A percentile compares a stretch with the other conserved stretches of the same genome.
These are phyloP conservation scores for Cadophora gregata DNA, from an alignment of 2,329 filamentous ascomycete genomes.

Conservation along the genomic window DNA sequence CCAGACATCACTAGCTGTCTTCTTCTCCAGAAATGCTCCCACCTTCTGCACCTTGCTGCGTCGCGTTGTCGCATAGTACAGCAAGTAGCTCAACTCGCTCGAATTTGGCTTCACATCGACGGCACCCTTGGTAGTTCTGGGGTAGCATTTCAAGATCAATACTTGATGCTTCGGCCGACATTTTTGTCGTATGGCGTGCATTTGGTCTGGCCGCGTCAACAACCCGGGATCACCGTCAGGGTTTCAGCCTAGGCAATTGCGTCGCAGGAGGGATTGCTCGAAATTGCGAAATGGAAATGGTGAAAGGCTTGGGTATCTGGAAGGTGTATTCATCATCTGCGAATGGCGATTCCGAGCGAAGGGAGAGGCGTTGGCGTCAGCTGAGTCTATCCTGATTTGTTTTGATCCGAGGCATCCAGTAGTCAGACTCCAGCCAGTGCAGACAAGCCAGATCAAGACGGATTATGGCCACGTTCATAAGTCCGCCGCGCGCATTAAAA, in stretches of 20 bases:
- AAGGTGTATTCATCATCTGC: constrained; percentile 17
- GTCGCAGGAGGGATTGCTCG: constrained; percentile 11
- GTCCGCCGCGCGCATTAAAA: constrained; percentile 2
- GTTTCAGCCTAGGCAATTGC: constrained; percentile 12
- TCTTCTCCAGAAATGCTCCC: constrained; percentile 91
- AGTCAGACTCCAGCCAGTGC: not conserved
- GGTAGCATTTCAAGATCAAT: constrained; percentile 94
- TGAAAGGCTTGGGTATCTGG: constrained; percentile 8
- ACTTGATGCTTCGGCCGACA: constrained; percentile 96
- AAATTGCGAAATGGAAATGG: constrained; percentile 5
- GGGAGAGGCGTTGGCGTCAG: constrained; percentile 16
- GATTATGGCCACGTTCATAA: constrained; percentile 21
- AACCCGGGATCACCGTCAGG: not conserved
- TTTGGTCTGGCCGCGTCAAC: constrained; percentile 45
- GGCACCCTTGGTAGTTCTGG: constrained; percentile 86
- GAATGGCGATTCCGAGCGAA: not conserved
- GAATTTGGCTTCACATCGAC: constrained; percentile 95
- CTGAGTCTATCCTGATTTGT: constrained; percentile 22
- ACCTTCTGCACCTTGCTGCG: constrained; percentile 97
- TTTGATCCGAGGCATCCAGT: constrained; percentile 16
- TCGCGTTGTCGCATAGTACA: constrained; percentile 95
- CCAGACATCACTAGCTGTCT: constrained; percentile 90
- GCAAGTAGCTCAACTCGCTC: constrained; percentile 93
- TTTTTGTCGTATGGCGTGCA: constrained; percentile 70
- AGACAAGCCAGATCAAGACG: not conserved